Evolutionary conservation across 2,329 filamentous ascomycete genomes (phyloP).

Genomic region (Plenodomus lindquistii): DNA sequence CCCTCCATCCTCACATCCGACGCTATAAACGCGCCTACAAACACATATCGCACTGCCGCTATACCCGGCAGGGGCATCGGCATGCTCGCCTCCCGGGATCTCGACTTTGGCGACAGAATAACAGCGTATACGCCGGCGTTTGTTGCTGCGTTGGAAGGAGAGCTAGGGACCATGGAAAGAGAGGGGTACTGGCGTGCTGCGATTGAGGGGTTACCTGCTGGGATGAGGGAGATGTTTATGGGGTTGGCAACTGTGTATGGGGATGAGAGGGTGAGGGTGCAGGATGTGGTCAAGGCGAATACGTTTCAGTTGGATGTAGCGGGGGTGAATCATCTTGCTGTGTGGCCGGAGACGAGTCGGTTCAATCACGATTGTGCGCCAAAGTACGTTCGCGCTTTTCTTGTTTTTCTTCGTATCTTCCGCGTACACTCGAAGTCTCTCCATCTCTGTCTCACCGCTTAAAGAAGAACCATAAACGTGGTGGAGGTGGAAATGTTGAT

Average conservation of each 20-base stretch:
- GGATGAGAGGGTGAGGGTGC: slow-evolving; percentile 25
- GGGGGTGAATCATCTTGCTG: slow-evolving; percentile 35
- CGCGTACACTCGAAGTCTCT: too few relatives aligned
- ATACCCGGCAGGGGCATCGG: slow-evolving; percentile 38
- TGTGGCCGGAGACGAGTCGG: slow-evolving; percentile 47
- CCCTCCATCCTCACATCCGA: slow-evolving; percentile 7
- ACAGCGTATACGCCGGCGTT: slow-evolving; percentile 38
- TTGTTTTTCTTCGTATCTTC: not conserved
- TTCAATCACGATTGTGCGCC: slow-evolving; percentile 49
- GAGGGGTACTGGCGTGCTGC: slow-evolving; percentile 33
- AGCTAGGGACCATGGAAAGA: slow-evolving; percentile 30
- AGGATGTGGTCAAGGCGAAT: slow-evolving; percentile 43
- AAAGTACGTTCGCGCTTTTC: slow-evolving; percentile 30
- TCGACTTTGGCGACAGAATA: slow-evolving; percentile 29
- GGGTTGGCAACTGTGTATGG: slow-evolving; percentile 32
- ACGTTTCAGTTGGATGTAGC: slow-evolving; percentile 36
- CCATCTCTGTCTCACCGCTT: too few relatives aligned
- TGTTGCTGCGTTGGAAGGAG: slow-evolving; percentile 34
- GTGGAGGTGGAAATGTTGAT: too few relatives aligned
- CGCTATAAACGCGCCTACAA: slow-evolving; percentile 23
- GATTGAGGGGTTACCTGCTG: slow-evolving; percentile 28
- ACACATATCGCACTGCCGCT: slow-evolving; percentile 21
- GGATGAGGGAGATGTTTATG: slow-evolving; percentile 21
- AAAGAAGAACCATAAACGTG: too few relatives aligned
- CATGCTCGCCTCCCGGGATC: slow-evolving; percentile 27